phyloP scores from a whole-genome alignment of 2,329 filamentous ascomycete species.

The Stachybotrys chlorohalonatus region DNA sequence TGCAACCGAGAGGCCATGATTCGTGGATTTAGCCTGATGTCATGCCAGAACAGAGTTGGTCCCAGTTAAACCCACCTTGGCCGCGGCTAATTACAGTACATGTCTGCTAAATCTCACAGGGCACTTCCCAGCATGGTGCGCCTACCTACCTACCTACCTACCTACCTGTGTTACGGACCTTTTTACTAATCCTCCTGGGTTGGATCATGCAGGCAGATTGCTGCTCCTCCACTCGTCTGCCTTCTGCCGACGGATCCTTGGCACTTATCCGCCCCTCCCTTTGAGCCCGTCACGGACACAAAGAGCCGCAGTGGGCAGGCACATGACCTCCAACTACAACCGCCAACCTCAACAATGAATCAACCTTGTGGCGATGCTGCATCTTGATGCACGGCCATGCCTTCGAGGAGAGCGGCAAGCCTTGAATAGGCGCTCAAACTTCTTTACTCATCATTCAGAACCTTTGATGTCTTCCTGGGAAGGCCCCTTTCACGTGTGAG shows the following conservation, averaged over 20 bases:
- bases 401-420: neutral
- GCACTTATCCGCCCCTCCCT: neutral
- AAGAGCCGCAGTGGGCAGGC: neutral
- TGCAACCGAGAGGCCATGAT: neutral
- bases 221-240: neutral
- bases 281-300: neutral
- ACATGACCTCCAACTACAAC: neutral
- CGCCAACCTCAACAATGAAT: neutral
- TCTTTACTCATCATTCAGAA: neutral
- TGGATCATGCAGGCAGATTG: neutral
- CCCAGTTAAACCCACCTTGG: neutral
- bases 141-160: no score
- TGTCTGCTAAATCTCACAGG: no score
- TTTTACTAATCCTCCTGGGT: no score
- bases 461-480: neutral
- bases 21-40: neutral
- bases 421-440: neutral
- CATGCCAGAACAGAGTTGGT: neutral
- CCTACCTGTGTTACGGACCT: no score
- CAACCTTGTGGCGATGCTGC: neutral
- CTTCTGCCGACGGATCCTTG: neutral
- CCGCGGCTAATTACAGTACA: neutral
- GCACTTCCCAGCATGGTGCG: no score
- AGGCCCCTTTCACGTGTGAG: neutral
- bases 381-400: neutral